These are phyloP conservation scores for Russula olivacea DNA, from an alignment of 768 basidiomycete genomes.

Conservation along the genomic window DNA sequence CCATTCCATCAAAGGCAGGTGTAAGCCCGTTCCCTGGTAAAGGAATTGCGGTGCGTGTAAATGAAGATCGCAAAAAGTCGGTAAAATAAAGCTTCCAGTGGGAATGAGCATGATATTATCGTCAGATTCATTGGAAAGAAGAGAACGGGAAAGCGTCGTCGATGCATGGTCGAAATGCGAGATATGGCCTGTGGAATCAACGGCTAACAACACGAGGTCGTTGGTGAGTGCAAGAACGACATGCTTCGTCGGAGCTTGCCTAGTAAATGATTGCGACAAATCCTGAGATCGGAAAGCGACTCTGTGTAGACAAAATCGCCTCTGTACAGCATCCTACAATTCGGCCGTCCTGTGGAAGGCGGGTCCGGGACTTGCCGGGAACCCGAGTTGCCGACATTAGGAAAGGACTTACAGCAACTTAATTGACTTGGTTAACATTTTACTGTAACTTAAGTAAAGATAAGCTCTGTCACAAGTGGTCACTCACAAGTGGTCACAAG, in stretches of 20 bases:
- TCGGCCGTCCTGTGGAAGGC: neutral
- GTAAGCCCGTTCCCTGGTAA: conserved; percentile 81
- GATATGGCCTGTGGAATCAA: conserved; percentile 42
- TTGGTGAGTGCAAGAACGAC: neutral
- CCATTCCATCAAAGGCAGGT: conserved; percentile 83
- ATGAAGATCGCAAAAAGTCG: conserved; percentile 78
- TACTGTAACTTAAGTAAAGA: too few relatives aligned
- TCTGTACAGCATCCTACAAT: conserved; percentile 32
- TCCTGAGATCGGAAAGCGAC: conserved; percentile 44
- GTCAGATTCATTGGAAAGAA: conserved; percentile 27
- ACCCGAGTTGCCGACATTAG: neutral
- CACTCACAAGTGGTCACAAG: too few relatives aligned
- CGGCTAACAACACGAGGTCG: neutral
- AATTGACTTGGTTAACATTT: too few relatives aligned
- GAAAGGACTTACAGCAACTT: too few relatives aligned
- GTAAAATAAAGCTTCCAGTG: conserved; percentile 60
- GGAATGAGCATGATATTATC: conserved; percentile 36
- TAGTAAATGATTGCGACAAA: conserved; percentile 53
- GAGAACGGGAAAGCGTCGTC: conserved; percentile 33
- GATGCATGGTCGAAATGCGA: conserved; percentile 40
- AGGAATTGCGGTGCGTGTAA: conserved; percentile 87
- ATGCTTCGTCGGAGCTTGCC: conserved; percentile 31
- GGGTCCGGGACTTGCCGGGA: conserved; percentile 12
- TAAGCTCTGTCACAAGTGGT: too few relatives aligned
- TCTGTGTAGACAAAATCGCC: conserved; percentile 59